phyloP scores from a whole-genome alignment of 176 grass and related monocot genomes.

The Paspalum vaginatum region DNA sequence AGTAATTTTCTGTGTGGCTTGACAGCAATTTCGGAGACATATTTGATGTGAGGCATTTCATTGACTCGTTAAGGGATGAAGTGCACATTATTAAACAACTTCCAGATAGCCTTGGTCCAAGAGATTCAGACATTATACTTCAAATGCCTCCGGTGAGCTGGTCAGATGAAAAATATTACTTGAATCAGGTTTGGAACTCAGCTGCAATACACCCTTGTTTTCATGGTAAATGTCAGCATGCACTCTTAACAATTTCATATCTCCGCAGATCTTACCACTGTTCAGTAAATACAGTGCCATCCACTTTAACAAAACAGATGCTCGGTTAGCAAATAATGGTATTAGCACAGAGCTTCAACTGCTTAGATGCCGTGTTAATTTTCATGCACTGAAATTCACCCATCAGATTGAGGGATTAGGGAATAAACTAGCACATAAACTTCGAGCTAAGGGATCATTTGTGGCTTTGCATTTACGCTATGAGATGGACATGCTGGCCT shows the following conservation, averaged over 20 bases:
- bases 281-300: constrained; percentile 83
- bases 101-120: constrained; percentile 57
- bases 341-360: constrained; percentile 72
- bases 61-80: constrained; percentile 79
- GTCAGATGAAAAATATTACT: constrained; percentile 98
- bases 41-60: constrained; percentile 93
- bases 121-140: constrained; percentile 44
- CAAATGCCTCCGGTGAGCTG: constrained; percentile 87
- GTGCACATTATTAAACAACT: constrained; percentile 76
- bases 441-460: constrained; percentile 68
- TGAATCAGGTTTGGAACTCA: constrained; percentile 75
- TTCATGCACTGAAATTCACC: constrained; percentile 85
- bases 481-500: constrained; percentile 99
- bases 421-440: constrained; percentile 62
- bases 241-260: constrained; percentile 25
- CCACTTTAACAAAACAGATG: constrained; percentile 97
- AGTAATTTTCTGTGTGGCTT: constrained; percentile 9
- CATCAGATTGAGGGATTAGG: constrained; percentile 77
- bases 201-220: constrained; percentile 14
- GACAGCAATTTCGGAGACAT: constrained; percentile 87
- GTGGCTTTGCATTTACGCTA: constrained; percentile 94
- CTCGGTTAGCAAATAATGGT: constrained; percentile 89
- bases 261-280: constrained; percentile 82
- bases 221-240: not conserved
- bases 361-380: constrained; percentile 89